Evolutionary conservation across 345 rosid genomes (phyloP), one percentile per base, ranked within the genome.

Genomic region (Leavenworthia alabamica): DNA sequence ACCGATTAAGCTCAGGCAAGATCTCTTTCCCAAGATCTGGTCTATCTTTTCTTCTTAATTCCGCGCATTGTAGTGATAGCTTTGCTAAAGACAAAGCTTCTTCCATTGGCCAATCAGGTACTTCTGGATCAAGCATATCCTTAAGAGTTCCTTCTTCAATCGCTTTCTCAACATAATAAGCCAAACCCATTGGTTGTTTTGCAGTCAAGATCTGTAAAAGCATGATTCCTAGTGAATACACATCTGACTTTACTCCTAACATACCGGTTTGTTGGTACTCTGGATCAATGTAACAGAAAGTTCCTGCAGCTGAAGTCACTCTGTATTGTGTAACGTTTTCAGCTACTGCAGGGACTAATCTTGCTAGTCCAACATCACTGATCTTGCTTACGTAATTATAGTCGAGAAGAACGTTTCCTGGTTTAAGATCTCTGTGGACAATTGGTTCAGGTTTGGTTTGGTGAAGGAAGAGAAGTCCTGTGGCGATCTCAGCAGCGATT

Each of bases 211-310:
- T 23, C 29, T 92, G 98, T 50, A 92, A 80, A 67, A 92, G 86
- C 76, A 92, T 65, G 47, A 92, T 75, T 14, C 98, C n/a, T n/a
- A n/a, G n/a, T n/a, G 98, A 89, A 71, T 92, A 92, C 0, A 92
- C 78, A 36, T 92, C 98, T 1, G 98, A 92, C 57, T 89, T 86
- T 9, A 85, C 90, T 2, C 96, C 97, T 4, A 92, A 80, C 89
- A 89, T 82, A 63, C 98, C 98, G 0, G 98, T 92, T 70, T 89
- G 93, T 37, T 92, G 98, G 71, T 92, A 92, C 70, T 92, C 98
- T 0, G 98, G 98, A 42, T 92, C 98, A 0, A 92, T 92, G 48
- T 92, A 92, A 73, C 98, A 86, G 73, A 89, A 89, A 0, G 98
- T 92, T 43, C 98, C 98, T 2, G 98, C 98, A 0, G 97, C 73